Base-by-base conservation (phyloP, 139 green algal genomes). In the Picochlorum sp. region DNA sequence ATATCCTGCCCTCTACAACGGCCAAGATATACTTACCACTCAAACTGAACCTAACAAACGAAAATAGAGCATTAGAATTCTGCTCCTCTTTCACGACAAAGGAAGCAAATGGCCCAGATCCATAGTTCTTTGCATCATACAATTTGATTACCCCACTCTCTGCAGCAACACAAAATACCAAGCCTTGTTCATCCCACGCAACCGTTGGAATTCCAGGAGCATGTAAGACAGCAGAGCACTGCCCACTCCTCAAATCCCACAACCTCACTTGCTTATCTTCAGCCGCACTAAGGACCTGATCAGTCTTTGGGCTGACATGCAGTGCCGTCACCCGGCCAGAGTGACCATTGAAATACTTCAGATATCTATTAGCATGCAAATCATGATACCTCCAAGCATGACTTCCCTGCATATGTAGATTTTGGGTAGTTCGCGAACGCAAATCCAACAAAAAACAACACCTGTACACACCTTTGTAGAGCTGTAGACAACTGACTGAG, bases 271-370 rank as follows among this genome's bases (percentile, higher is more conserved):
- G 59, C 37, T 72, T 71, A 63, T 75, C 84, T 76, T 85, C 71
- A 38, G 75, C 68, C 8, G 83, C 80, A 10, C 77, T 92, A 47
- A 96, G 78, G 59, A 96, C 86, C 1, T 72, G 63, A 75, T 97
- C 91, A 13, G 72, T 88, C 55, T 85, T 90, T 26, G 91, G 87
- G 1, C 77, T 88, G 63, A 95, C 78, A 54, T 59, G 78, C 14
- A 97, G 58, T 0, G 78, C 80, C 47, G 85, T 91, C 4, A 97
- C 81, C 5, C 75, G 71, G 5, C 68, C 83, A 6, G 52, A 74
- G 76, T 96, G 91, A 9, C 88, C 89, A 10, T 62, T 60, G 75
- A 96, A 95, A 76, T 95, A 96, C 4, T 86, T 74, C n/a, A 91
- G 13, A 64, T 92, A 95, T 20, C 73, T 67, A 67, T 95, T 95